Base-by-base conservation (phyloP, 345 rosid species). In the Hirschfeldia incana region DNA sequence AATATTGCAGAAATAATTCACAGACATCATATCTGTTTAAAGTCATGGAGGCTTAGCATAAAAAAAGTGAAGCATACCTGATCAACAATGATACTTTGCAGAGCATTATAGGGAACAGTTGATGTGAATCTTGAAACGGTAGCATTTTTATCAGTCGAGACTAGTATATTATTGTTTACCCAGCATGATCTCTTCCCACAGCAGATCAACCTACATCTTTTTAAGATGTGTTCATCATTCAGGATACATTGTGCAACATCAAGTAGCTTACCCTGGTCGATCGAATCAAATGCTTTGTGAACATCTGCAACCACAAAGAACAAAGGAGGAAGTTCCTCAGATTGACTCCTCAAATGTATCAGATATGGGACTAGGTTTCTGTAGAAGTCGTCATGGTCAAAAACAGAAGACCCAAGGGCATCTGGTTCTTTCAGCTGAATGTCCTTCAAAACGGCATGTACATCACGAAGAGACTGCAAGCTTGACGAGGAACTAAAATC, bases 341-440 rank as follows among this genome's bases (percentile, higher is more conserved):
- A 76, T 57, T 78, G 87, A 69, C 84, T 87, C 78, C 85, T 90
- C 85, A 92, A 76, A 83, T 62, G 77, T 58, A 78, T 68, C 29
- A 90, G 68, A 84, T 89, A 94, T 11, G 87, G 84, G 75, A 86
- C 83, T 65, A 90, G 73, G 88, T 86, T 92, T 77, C 83, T 83
- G 74, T 94, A 89, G 76, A 94, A 86, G 79, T 86, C 97, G 67
- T 89, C 88, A 79, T 89, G 90, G 84, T 94, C 96, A 87, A 87
- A 94, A 59, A 94, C 93, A 17, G 92, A 89, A 53, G 97, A 88
- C 13, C 97, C 94, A 69, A 91, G 78, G 78, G 81, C 83, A 72
- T 87, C 85, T 46, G 90, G 92, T 78, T 88, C 90, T 80, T 89
- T 89, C 75, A 79, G 77, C 78, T 85, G 86, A 37, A 91, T 80